These are phyloP conservation scores for Psilocybe cubensis DNA, from an alignment of 768 basidiomycete species.

Conservation along the genomic window DNA sequence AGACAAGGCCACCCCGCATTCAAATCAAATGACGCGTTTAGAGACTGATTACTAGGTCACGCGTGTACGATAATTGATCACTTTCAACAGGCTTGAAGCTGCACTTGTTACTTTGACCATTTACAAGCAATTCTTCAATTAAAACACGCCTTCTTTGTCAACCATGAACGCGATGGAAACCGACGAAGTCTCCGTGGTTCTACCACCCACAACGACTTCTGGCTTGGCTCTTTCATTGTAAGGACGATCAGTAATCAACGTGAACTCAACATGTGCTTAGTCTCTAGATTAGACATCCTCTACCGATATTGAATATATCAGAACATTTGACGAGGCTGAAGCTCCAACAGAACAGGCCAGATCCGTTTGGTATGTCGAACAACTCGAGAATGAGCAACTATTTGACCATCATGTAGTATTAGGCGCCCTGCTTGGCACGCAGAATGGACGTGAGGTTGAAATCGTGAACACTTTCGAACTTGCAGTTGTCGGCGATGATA, in stretches of 20 bases:
- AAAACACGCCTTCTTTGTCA: background rate
- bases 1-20: too few relatives aligned
- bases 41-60: too few relatives aligned
- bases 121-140: background rate
- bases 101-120: background rate
- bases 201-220: slow-evolving; percentile 71
- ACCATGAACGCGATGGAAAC: slow-evolving; percentile 73
- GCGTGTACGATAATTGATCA: background rate
- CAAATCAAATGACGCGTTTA: too few relatives aligned
- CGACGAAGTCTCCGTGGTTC: slow-evolving; percentile 75
- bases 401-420: slow-evolving; percentile 57
- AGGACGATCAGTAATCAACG: slow-evolving; percentile 26
- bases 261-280: slow-evolving; percentile 17
- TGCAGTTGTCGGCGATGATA: slow-evolving; percentile 58
- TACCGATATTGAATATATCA: slow-evolving; percentile 95
- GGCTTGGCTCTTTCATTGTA: slow-evolving; percentile 78
- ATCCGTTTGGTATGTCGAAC: slow-evolving; percentile 63
- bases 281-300: slow-evolving; percentile 73
- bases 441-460: slow-evolving; percentile 93
- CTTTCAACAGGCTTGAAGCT: background rate
- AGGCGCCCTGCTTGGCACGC: slow-evolving; percentile 92
- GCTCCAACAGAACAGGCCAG: slow-evolving; percentile 63
- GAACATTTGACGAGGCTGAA: slow-evolving; percentile 90
- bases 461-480: slow-evolving; percentile 98
- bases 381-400: slow-evolving; percentile 1